Conservation (phyloP, 176 grass and related monocot species). For the Ampelocalamus luodianensis region DNA sequence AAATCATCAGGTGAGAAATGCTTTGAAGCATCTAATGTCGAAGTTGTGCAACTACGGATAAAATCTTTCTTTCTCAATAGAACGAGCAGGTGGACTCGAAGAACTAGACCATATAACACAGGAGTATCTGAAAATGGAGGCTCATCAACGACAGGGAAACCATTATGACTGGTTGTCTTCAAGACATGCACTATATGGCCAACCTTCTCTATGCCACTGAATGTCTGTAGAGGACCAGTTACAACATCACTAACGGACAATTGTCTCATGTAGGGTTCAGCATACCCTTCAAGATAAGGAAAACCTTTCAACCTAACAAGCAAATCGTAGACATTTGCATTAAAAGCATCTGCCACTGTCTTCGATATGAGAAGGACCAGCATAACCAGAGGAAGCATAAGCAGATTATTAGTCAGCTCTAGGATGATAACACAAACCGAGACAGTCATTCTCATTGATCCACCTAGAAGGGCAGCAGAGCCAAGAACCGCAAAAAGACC, state of each 20-base stretch:
- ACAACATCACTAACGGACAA: conserved; percentile 89
- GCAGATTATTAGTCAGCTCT: conserved; percentile 89
- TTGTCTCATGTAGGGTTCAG: conserved; percentile 93
- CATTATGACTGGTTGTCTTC: conserved; percentile 81
- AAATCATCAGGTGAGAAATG: conserved; percentile 75
- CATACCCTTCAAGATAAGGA: conserved; percentile 86
- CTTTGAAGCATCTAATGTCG: conserved; percentile 49
- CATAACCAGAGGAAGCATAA: conserved; percentile 93
- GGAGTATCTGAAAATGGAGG: conserved; percentile 72
- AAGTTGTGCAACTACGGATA: conserved; percentile 36
- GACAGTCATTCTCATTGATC: conserved; percentile 95
- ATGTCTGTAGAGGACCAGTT: conserved; percentile 74
- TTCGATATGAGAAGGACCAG: conserved; percentile 93
- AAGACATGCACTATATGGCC: conserved; percentile 79
- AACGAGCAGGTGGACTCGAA: conserved; percentile 81
- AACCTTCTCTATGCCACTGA: conserved; percentile 85
- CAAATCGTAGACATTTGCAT: conserved; percentile 79
- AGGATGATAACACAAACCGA: conserved; percentile 87
- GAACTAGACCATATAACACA: conserved; percentile 73
- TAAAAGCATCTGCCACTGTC: conserved; percentile 85
- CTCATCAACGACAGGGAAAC: conserved; percentile 86
- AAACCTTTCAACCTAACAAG: conserved; percentile 91
- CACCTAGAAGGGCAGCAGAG: conserved; percentile 87
- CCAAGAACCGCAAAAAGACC: conserved; percentile 93
- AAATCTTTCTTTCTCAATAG: conserved; percentile 87